phyloP scores from a whole-genome alignment of 1,139 yeast genomes.

The Magnusiomyces suaveolens region DNA sequence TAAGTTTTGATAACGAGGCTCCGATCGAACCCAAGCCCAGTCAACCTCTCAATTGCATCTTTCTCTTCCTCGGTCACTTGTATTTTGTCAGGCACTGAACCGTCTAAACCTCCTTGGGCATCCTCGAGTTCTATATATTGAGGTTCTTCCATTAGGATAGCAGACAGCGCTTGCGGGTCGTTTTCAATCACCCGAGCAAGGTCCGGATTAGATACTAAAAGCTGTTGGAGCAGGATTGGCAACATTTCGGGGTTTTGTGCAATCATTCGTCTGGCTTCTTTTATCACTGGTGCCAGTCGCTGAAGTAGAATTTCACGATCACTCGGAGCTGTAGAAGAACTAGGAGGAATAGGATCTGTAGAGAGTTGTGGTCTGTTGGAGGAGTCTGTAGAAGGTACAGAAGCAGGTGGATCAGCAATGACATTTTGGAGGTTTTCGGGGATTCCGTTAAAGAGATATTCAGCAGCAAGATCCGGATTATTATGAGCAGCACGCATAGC shows the following conservation, averaged over 20 bases:
- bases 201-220: conserved; percentile 79
- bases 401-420: conserved; percentile 18
- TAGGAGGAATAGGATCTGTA: too few relatives aligned
- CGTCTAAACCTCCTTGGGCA: too few relatives aligned
- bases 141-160: conserved; percentile 44
- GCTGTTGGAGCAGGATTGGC: conserved; percentile 72
- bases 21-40: conserved; percentile 89
- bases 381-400: too few relatives aligned
- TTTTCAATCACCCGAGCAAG: conserved; percentile 62
- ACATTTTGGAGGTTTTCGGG: conserved; percentile 51
- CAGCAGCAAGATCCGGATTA: conserved; percentile 97
- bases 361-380: too few relatives aligned
- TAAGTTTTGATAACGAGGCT: conserved; percentile 84
- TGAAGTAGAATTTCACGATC: too few relatives aligned
- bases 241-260: conserved; percentile 83
- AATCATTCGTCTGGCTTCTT: too few relatives aligned
- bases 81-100: too few relatives aligned
- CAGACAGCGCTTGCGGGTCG: conserved; percentile 79
- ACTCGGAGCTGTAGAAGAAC: too few relatives aligned
- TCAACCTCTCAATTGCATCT: conserved; percentile 74
- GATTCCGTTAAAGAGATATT: conserved; percentile 80
- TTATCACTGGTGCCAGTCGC: too few relatives aligned
- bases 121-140: too few relatives aligned
- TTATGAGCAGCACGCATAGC: conserved; percentile 94
- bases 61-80: conserved; percentile 72